Evolutionary conservation across 257 asterid genomes (phyloP).

Genomic region (Solanum pennellii): DNA sequence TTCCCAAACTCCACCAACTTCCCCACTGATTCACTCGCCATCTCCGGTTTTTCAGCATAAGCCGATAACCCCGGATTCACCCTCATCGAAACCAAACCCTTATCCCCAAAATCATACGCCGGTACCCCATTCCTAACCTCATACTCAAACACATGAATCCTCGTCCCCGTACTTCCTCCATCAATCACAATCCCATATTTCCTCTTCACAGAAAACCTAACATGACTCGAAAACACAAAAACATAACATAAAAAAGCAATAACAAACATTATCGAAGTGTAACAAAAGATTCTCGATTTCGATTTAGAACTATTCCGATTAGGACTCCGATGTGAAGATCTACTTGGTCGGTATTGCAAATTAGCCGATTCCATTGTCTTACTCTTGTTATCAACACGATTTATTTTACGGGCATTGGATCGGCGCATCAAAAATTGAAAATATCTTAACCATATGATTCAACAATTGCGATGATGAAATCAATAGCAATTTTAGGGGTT

Average conservation of each 20-base stretch:
- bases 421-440: conserved; percentile 85
- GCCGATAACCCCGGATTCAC: conserved; percentile 87
- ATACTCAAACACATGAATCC: conserved; percentile 80
- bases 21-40: conserved; percentile 35
- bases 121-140: conserved; percentile 41
- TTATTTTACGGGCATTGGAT: conserved; percentile 59
- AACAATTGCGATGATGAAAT: background rate
- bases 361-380: conserved; percentile 61
- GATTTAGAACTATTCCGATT: conserved; percentile 24
- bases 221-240: conserved; percentile 28
- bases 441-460: conserved; percentile 47
- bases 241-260: conserved; percentile 38
- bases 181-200: conserved; percentile 75
- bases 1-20: conserved; percentile 75
- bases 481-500: background rate
- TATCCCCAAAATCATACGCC: conserved; percentile 55
- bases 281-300: conserved; percentile 30
- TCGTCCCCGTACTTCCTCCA: conserved; percentile 98
- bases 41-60: conserved; percentile 49
- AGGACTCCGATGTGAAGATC: conserved; percentile 47
- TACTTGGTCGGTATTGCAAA: conserved; percentile 41
- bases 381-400: background rate
- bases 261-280: conserved; percentile 20
- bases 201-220: background rate
- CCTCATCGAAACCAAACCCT: conserved; percentile 69